phyloP scores from a whole-genome alignment of 2,329 filamentous ascomycete species.

The Arthrinium puccinioides region DNA sequence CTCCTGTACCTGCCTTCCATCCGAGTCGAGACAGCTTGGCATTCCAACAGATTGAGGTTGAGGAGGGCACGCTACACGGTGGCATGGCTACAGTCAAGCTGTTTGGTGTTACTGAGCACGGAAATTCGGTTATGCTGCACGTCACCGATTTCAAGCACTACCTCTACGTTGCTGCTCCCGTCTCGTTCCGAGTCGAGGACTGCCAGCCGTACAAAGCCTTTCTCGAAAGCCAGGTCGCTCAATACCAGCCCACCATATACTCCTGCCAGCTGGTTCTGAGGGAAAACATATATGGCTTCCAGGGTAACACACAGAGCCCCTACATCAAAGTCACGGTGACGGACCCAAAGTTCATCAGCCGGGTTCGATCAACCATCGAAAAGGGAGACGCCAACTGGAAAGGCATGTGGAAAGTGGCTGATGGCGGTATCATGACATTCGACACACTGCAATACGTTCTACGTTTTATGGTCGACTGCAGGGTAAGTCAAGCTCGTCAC shows the following conservation, averaged over 20 bases:
- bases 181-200: slow-evolving; percentile 72
- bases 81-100: slow-evolving; percentile 76
- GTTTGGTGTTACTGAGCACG: slow-evolving; percentile 78
- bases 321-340: slow-evolving; percentile 92
- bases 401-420: slow-evolving; percentile 69
- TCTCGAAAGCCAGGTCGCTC: slow-evolving; percentile 71
- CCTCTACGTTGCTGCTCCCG: slow-evolving; percentile 83
- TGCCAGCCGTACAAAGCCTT: slow-evolving; percentile 72
- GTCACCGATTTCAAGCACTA: slow-evolving; percentile 96
- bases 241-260: slow-evolving; percentile 66
- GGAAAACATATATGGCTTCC: slow-evolving; percentile 90
- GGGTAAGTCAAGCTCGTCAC: slow-evolving; percentile 40
- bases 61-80: slow-evolving; percentile 77
- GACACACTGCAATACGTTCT: slow-evolving; percentile 94
- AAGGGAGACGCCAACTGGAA: slow-evolving; percentile 78
- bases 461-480: slow-evolving; percentile 96
- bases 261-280: slow-evolving; percentile 76
- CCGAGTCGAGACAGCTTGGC: slow-evolving; percentile 62
- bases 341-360: slow-evolving; percentile 77
- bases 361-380: slow-evolving; percentile 70
- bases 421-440: slow-evolving; percentile 75
- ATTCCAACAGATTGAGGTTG: slow-evolving; percentile 93
- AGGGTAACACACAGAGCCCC: slow-evolving; percentile 84
- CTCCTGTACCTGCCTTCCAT: slow-evolving; percentile 42
- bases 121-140: slow-evolving; percentile 89